Base-by-base conservation (phyloP, 495 filamentous ascomycete species). In the Daldinia loculata region DNA sequence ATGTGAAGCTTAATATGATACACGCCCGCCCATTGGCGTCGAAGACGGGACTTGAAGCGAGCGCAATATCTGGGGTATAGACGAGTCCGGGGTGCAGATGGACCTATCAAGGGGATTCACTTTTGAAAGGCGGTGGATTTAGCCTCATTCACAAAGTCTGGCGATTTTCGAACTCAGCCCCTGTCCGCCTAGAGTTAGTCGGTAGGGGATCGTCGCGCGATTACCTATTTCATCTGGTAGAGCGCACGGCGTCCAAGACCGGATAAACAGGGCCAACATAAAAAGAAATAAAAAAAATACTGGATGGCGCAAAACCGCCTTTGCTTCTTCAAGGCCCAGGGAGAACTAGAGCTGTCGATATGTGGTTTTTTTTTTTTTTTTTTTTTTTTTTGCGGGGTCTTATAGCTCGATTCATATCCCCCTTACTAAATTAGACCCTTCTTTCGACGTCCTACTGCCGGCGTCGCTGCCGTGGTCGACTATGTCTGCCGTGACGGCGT, bases 121-220 rank as follows among this genome's bases (percentile, higher is more conserved):
- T 55, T 74, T 71, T 62, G 65, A 63, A 70, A 74, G 64, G 62
- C 64, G 61, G 56, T 43, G 61, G 61, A 76, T 76, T 76, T 76
- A 74, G 71, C 74, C 74, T 76, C 71, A 74, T 74, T 74, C 66
- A 48, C 22, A 53, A 43, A n/a, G 27, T 29, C 56, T 36, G 12
- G 52, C 39, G 6, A 24, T 34, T 34, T 34, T 34, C 32, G 9
- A 11, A 12, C 32, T 34, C 8, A 1, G 9, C 9, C 50, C 43
- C 43, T 48, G 43, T 22, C 43, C 3, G 43, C 61, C 48, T 30
- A 52, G 56, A 60, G 24, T 38, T 9, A 14, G 50, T 27, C 12
- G 17, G 26, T 4, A 51, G 38, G 56, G n/a, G 51, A 64, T 56
- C 66, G 65, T 59, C 70, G 45, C 52, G 26, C 26, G 58, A 66